phyloP scores from a whole-genome alignment of 2,329 filamentous ascomycete species.

The Macroventuria anomochaeta region DNA sequence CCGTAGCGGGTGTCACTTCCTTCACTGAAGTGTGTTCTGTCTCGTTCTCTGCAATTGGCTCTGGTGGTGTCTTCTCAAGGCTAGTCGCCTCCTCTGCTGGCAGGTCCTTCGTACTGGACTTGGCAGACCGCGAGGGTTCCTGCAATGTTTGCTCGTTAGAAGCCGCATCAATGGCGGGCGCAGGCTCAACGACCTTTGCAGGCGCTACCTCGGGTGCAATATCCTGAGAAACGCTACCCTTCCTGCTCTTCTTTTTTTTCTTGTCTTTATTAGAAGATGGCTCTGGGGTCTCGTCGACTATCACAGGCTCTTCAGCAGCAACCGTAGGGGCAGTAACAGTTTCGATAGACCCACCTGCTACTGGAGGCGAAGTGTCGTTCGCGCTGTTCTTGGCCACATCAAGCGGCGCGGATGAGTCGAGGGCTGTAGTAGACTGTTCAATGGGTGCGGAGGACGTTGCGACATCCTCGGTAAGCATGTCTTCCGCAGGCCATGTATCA shows the following conservation, averaged over 20 bases:
- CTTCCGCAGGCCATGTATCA: conserved; percentile 11
- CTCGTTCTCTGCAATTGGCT: background rate
- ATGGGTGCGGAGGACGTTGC: background rate
- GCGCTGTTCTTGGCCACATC: background rate
- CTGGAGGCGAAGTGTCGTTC: background rate
- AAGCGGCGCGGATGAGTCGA: background rate
- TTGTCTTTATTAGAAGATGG: conserved; percentile 35
- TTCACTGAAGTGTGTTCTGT: background rate
- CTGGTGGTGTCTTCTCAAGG: background rate
- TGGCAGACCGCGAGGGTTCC: background rate
- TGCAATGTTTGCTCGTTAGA: background rate
- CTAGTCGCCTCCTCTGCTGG: background rate
- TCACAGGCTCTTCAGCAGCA: background rate
- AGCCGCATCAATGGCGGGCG: background rate
- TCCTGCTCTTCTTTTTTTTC: conserved; percentile 38
- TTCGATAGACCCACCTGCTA: background rate
- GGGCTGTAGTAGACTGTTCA: background rate
- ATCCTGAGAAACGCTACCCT: conserved; percentile 15
- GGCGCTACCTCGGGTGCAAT: background rate
- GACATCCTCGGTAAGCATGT: conserved; percentile 15
- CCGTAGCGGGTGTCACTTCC: background rate
- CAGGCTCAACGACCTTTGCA: background rate
- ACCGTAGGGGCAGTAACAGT: too few species aligned
- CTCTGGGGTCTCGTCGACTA: conserved; percentile 9
- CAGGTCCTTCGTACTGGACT: background rate